Conservation (phyloP, 2,329 filamentous ascomycete species). For the Tolypocladium amazonense region DNA sequence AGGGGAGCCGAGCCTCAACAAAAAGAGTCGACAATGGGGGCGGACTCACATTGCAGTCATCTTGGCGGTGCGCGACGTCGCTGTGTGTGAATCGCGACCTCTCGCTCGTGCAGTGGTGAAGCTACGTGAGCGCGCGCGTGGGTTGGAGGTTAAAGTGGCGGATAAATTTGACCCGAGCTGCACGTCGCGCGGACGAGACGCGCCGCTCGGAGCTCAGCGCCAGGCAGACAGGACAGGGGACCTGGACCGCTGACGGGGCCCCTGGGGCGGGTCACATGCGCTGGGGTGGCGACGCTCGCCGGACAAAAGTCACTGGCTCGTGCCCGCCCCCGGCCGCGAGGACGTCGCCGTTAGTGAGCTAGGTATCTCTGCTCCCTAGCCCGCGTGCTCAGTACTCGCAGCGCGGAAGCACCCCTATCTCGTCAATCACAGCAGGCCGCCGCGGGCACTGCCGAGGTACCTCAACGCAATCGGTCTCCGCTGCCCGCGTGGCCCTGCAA, state of each 20-base stretch:
- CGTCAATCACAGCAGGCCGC: too few relatives aligned
- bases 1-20: background rate
- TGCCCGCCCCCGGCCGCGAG: background rate
- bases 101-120: background rate
- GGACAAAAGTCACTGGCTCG: background rate
- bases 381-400: accelerated
- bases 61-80: slow-evolving; percentile 5
- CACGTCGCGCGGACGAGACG: background rate
- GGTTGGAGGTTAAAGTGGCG: background rate
- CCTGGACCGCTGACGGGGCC: background rate
- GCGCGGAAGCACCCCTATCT: background rate
- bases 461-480: background rate
- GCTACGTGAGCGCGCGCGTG: background rate
- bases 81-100: background rate
- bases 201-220: background rate
- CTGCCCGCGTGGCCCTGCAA: slow-evolving; percentile 5
- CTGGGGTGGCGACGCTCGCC: background rate
- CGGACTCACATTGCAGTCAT: slow-evolving; percentile 28
- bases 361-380: background rate
- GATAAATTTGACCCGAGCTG: background rate
- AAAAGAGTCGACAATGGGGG: background rate
- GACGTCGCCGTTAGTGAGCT: accelerated
- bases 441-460: background rate
- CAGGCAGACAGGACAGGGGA: too few relatives aligned
- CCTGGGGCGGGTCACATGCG: slow-evolving; percentile 1